Percentiles rank a stretch among this genome's conserved stretches.
These are phyloP conservation scores for Ettlia oleoabundans DNA, from an alignment of 139 green algal genomes.

Conservation along the genomic window DNA sequence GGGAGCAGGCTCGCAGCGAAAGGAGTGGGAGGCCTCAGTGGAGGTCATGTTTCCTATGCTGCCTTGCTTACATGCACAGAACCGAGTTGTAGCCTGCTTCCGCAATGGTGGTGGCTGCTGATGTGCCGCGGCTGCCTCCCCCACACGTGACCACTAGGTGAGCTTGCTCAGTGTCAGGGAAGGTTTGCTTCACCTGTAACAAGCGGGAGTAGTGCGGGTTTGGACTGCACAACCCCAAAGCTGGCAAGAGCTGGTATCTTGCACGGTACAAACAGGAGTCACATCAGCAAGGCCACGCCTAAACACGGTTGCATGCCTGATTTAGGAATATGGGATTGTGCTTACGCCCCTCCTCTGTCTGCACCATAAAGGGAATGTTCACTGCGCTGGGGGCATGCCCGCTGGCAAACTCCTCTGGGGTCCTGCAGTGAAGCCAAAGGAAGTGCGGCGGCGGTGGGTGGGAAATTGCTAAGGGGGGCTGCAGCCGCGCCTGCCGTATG, in stretches of 20 bases:
- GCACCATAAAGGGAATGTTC: conserved; percentile 31
- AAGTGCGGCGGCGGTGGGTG: too few relatives aligned
- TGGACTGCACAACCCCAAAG: background rate
- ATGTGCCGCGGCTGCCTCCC: conserved; percentile 21
- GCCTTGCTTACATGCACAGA: too few relatives aligned
- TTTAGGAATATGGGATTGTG: conserved; percentile 4
- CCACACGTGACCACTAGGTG: conserved; percentile 8
- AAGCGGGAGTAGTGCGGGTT: background rate
- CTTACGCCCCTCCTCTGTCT: background rate
- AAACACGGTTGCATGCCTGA: background rate
- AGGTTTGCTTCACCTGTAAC: conserved; percentile 1
- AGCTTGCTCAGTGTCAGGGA: background rate
- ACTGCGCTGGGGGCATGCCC: conserved; percentile 24
- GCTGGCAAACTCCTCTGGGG: conserved; percentile 1
- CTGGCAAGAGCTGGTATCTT: background rate
- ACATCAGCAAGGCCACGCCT: background rate
- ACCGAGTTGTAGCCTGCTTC: background rate
- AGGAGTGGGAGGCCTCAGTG: too few relatives aligned
- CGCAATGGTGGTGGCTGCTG: background rate
- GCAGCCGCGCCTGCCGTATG: too few relatives aligned
- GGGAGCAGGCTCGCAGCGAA: too few relatives aligned
- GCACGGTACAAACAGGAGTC: background rate
- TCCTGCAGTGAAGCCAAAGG: too few relatives aligned
- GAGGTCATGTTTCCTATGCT: too few relatives aligned
- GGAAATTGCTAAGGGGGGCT: too few relatives aligned